Base-by-base conservation (phyloP, 768 basidiomycete genomes). In the Tricholoma terreum region DNA sequence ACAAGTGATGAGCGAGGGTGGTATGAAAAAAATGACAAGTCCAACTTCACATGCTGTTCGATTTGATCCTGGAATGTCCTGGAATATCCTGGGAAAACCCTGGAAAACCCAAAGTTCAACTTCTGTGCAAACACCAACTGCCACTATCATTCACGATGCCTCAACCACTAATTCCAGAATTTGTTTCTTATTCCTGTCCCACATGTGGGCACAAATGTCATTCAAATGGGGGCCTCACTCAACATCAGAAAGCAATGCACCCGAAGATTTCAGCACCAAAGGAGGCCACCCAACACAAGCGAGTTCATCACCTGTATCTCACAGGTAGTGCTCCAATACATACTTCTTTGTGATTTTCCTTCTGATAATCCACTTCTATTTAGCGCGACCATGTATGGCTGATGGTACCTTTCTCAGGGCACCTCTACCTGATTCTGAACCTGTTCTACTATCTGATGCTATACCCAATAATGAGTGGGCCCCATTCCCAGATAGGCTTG, bases 321-420 rank as follows among this genome's bases (percentile, higher is more conserved):
- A 59, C 49, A 46, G 65, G 63, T 66, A 61, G 10, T 48, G 6
- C 31, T 10, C 5, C 31, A 33, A 33, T 10, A 33, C 10, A 10
- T 33, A 5, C 5, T 33, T 33, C 31, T 33, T 33, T 33, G 10
- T 10, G 10, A 30, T 9, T n/a, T 21, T 34, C 12, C 36, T 24
- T 35, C 22, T 43, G 15, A 21, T 10, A 33, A 33, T 33, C 10
- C 31, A 5, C 31, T 10, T 33, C 6, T 10, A 33, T 33, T 33
- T n/a, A 65, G 64, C 54, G 14, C 6, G 49, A 14, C 64, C 62
- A 33, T 65, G 64, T 22, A 21, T 33, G 2, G 34, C 52, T 12
- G 33, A 38, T 53, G 52, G 52, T 40, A 2, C 52, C 17, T 53
- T 53, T 53, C 52, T 53, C 9, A 14, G 5, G n/a, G n/a, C 34